A percentile compares a stretch with the other conserved stretches of the same genome.
These are phyloP conservation scores for Punctularia strigosozonata DNA, from an alignment of 768 basidiomycete species.

Conservation along the genomic window DNA sequence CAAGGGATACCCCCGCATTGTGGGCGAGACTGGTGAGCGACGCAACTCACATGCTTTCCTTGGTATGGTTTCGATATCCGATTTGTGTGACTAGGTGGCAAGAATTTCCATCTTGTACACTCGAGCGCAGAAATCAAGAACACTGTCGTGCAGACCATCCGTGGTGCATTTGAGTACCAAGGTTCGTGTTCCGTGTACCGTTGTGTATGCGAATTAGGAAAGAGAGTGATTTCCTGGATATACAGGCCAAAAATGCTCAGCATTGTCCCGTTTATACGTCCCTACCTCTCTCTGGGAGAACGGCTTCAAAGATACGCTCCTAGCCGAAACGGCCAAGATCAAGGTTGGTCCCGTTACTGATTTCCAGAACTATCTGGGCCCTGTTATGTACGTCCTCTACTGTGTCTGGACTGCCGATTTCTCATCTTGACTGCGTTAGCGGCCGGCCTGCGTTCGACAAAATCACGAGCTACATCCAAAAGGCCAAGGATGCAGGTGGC, in stretches of 20 bases:
- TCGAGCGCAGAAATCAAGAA: constrained; percentile 76
- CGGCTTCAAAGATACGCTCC: constrained; percentile 76
- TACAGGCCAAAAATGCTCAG: constrained; percentile 91
- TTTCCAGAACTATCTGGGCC: constrained; percentile 85
- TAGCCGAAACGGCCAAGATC: constrained; percentile 72
- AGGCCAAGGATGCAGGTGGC: constrained; percentile 83
- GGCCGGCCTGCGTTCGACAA: constrained; percentile 84
- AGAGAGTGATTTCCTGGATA: no score
- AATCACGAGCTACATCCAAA: constrained; percentile 68
- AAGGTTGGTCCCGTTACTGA: constrained; percentile 70
- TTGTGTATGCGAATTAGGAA: background rate
- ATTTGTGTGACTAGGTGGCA: constrained; percentile 42
- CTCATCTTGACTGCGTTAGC: constrained; percentile 23
- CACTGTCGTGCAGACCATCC: constrained; percentile 80
- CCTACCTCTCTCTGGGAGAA: constrained; percentile 74
- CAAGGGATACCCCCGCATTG: constrained; percentile 83
- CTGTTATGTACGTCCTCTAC: constrained; percentile 78
- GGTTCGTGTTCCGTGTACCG: constrained; percentile 27
- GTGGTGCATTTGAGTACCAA: constrained; percentile 93
- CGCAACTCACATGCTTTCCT: background rate
- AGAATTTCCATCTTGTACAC: constrained; percentile 97
- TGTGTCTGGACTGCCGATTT: background rate
- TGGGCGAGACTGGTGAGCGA: constrained; percentile 75
- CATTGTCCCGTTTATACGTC: constrained; percentile 84
- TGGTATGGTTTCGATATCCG: background rate